Base-by-base conservation (phyloP, 768 basidiomycete genomes). In the Trametes gibbosa region DNA sequence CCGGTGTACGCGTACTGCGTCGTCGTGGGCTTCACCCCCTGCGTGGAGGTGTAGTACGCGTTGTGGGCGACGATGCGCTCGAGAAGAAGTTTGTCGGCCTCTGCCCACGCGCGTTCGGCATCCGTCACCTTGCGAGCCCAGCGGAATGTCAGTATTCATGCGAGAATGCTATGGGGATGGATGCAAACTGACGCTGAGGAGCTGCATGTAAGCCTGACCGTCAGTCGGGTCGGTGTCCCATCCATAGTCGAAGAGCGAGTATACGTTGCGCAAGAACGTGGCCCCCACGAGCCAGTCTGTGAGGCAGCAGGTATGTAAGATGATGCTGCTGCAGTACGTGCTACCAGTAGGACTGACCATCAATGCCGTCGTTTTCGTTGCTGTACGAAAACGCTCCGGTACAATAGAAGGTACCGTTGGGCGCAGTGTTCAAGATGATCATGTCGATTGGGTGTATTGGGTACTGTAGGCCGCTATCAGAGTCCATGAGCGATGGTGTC, bases 171-270 rank as follows among this genome's bases (percentile, higher is more conserved):
- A 10, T 32, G 16, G 4, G 4, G 37, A 13, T 39, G 37, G 17
- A 39, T 39, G 13, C 37, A 35, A 6, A 52, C 52, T 3, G n/a
- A 53, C 52, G n/a, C 41, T 42, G 5, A 53, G 41, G 17, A 53
- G 52, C 10, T 40, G 40, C 3, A 29, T 40, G 25, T 25, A 10
- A 6, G 25, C 40, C 25, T 46, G n/a, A 8, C 53, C 32, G 24
- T 16, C 23, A 47, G 53, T 17, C 23, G 34, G n/a, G 19, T 29
- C 25, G 2, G 45, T 47, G 42, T 37, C 41, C n/a, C n/a, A n/a
- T 12, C 66, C 66, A 24, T 62, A 65, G 42, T 65, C 56, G 51
- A 53, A 67, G 2, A 67, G n/a, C 16, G 55, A 25, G 52, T 67
- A 67, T 3, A 55, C 53, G 54, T 65, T 67, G 16, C 66, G 49